These are phyloP conservation scores for Penicillium sp. DNA, from an alignment of 2,329 filamentous ascomycete species.

Conservation along the genomic window DNA sequence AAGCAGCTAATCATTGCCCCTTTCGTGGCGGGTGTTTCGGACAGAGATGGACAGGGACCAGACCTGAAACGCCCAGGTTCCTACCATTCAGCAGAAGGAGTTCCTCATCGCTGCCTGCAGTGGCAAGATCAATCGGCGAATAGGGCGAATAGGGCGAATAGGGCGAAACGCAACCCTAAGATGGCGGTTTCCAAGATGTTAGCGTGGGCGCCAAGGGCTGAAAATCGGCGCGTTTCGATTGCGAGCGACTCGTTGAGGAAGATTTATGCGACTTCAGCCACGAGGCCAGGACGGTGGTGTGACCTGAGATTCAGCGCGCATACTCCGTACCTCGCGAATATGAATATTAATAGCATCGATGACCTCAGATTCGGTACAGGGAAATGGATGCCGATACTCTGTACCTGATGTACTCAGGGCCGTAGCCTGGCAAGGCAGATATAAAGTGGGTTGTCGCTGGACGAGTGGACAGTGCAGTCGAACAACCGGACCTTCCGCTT, in stretches of 20 bases:
- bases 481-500: neutral
- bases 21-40: conserved; percentile 2
- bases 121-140: conserved; percentile 11
- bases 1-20: neutral
- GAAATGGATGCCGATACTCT: neutral
- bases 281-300: neutral
- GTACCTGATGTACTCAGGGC: neutral
- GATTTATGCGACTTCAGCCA: conserved; percentile 9
- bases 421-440: neutral
- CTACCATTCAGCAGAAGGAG: conserved; percentile 2
- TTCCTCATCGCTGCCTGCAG: neutral
- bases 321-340: neutral
- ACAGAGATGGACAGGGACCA: neutral
- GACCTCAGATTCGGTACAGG: neutral
- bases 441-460: neutral
- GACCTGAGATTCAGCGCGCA: neutral
- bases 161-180: neutral
- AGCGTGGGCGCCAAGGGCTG: conserved; percentile 6
- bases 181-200: neutral
- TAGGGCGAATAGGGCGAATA: conserved; percentile 14
- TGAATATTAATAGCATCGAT: neutral
- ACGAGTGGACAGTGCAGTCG: neutral
- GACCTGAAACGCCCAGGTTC: conserved; percentile 11
- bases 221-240: neutral
- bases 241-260: neutral